These are phyloP conservation scores for Euptelea pleiosperma DNA, from an alignment of 164 flowering plant species.

Conservation along the genomic window DNA sequence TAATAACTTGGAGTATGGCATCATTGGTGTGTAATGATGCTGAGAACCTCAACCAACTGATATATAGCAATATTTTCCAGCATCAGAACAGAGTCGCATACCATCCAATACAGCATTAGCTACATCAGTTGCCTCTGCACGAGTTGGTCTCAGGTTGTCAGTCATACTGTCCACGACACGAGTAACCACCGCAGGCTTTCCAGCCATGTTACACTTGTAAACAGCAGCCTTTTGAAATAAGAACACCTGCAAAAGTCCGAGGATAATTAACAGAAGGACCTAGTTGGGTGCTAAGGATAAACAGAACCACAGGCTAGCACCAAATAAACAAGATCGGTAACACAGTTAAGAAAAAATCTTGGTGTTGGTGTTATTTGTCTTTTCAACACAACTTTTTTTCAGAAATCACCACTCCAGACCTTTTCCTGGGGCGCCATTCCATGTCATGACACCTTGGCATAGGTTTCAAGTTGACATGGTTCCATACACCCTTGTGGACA, in stretches of 20 bases:
- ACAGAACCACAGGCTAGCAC: background rate
- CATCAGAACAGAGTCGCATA: constrained; percentile 10
- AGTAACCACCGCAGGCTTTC: constrained; percentile 81
- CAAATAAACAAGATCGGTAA: background rate
- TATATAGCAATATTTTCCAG: background rate
- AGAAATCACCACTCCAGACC: background rate
- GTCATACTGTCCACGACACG: constrained; percentile 92
- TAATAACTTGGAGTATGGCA: background rate
- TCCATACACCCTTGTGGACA: too few species aligned
- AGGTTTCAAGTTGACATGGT: too few species aligned
- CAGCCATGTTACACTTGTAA: constrained; percentile 82
- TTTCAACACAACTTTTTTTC: background rate
- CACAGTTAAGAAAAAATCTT: too few species aligned
- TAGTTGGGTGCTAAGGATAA: too few species aligned
- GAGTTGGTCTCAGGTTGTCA: constrained; percentile 76
- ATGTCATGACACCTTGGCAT: too few species aligned
- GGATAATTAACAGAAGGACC: background rate
- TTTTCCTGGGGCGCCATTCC: too few species aligned
- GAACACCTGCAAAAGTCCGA: constrained; percentile 46
- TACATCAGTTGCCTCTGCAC: constrained; percentile 86
- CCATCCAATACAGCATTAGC: constrained; percentile 82
- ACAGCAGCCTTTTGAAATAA: constrained; percentile 69
- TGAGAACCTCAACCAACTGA: background rate
- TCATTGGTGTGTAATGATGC: background rate
- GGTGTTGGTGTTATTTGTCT: too few species aligned